A percentile compares a stretch with the other conserved stretches of the same genome.
Conservation (phyloP, 257 asterid genomes). For the Solanum lignicaule region DNA sequence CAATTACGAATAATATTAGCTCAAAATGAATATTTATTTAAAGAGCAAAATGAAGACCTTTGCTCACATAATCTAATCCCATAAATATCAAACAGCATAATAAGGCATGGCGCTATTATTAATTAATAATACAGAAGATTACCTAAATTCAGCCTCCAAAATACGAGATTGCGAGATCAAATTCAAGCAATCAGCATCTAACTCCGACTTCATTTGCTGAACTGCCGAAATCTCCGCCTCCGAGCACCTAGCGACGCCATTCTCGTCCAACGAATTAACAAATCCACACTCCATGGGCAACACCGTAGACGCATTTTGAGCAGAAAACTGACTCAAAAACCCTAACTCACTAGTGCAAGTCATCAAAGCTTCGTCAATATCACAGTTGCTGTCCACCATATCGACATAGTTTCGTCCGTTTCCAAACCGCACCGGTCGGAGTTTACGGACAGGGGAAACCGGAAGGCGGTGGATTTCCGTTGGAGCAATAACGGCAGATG, state of each 20-base stretch:
- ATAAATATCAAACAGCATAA: not conserved
- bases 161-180: conserved; percentile 1
- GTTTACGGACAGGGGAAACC: conserved; percentile 5
- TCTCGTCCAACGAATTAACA: not conserved
- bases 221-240: not conserved
- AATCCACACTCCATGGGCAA: not conserved
- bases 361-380: not conserved
- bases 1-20: not conserved
- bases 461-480: not conserved
- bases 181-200: not conserved
- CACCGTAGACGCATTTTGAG: not conserved
- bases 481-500: not conserved
- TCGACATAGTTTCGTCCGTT: conserved; percentile 3
- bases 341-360: conserved; percentile 1
- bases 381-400: not conserved
- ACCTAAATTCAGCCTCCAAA: conserved; percentile 8
- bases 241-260: not conserved
- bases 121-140: not conserved
- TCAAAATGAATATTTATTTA: not conserved
- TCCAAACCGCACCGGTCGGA: conserved; percentile 4
- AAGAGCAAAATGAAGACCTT: not conserved
- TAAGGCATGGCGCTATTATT: not conserved
- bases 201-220: conserved; percentile 10
- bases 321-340: not conserved
- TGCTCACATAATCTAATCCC: not conserved